Evolutionary conservation across 176 grass and related monocot species (phyloP), one percentile per base, ranked within the genome.

Genomic region (Raddia distichophylla): DNA sequence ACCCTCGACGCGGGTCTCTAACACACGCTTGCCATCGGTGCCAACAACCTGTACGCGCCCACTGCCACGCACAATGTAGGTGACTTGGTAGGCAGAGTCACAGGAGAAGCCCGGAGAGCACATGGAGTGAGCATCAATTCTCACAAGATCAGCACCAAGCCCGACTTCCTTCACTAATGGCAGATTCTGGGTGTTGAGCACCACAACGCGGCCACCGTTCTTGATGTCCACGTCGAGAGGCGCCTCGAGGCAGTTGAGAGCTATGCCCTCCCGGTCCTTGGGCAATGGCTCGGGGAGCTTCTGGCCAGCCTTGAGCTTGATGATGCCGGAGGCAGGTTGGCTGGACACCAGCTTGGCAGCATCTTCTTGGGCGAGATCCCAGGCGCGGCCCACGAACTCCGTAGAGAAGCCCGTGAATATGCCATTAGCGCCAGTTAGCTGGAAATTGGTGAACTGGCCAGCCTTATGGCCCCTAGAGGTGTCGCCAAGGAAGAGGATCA

Each of bases 91-190:
- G 0, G 95, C 95, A 0, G 95, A 98, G 67, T 98, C 95, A 5
- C 95, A 94, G 0, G 95, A 98, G 86, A 94, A 98, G 2, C 95
- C 95, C 0, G 95, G 95, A 1, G 92, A 98, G 88, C 92, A 98
- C 95, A 98, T 98, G 57, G 92, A 89, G 58, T 92, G 90, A 7
- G 80, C 95, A 3, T 91, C 59, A 2, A 98, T 86, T 61, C 95
- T 87, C 6, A 98, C 95, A 0, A 98, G 87, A 53, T 98, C 95
- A 0, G 95, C 95, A 7, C 95, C 95, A 0, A 98, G 91, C 0
- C 95, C 90, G 1, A 94, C 92, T 69, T 92, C 77, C 51, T 85
- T 91, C 0, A 98, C 95, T 10, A 94, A 53, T 0, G 92, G 95
- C 18, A 97, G 83, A 74, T 97, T 97, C 43, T 16, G 64, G 0